These are phyloP conservation scores for Patellifolia procumbens DNA, from an alignment of 179 eudicot genomes.

Conservation along the genomic window DNA sequence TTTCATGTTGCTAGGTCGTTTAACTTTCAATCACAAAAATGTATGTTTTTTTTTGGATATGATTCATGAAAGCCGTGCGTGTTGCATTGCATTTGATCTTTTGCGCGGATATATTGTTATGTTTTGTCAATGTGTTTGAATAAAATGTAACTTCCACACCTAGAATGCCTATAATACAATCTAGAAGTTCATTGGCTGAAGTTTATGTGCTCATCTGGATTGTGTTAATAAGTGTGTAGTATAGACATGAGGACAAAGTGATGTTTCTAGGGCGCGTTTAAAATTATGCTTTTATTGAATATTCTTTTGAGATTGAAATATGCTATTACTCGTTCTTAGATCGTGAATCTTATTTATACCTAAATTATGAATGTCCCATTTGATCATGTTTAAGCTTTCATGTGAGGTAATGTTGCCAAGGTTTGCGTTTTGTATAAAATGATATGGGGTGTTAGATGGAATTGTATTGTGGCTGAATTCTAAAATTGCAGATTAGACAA, in stretches of 20 bases:
- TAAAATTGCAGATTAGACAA: no score
- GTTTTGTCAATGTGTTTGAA: background rate
- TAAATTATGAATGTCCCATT: no score
- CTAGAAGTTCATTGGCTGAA: no score
- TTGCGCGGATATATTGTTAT: background rate
- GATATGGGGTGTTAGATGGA: background rate
- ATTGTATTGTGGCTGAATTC: background rate
- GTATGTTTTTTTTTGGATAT: background rate
- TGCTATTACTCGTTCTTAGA: no score
- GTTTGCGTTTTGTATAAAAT: background rate
- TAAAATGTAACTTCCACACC: background rate
- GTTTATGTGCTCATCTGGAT: background rate
- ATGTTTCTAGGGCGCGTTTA: no score
- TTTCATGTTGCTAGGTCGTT: background rate
- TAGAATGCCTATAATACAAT: no score
- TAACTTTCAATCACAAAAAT: background rate
- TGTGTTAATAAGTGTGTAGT: no score
- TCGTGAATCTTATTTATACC: no score
- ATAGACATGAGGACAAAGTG: no score
- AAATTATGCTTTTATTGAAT: no score
- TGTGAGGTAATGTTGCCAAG: background rate
- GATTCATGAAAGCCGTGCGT: background rate
- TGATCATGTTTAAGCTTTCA: no score
- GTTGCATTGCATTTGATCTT: background rate
- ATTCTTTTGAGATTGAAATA: no score